Evolutionary conservation across 2,329 filamentous ascomycete species (phyloP).

Genomic region (Stachybotrys chlorohalonatus): DNA sequence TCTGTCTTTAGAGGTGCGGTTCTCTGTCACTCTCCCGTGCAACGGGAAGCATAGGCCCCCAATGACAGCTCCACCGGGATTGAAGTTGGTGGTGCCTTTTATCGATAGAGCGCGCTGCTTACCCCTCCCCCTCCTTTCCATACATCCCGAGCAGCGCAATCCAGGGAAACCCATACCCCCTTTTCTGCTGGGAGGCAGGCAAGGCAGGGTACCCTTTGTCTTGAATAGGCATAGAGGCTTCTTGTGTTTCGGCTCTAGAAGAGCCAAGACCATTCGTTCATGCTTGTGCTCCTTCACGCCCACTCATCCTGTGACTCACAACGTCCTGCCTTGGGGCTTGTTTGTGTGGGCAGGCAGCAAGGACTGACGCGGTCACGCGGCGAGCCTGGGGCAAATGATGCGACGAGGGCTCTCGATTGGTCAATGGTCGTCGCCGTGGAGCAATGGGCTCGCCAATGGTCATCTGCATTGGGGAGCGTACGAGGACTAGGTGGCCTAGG

Average conservation of each 20-base stretch:
- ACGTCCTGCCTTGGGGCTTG: not conserved
- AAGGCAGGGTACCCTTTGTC: not conserved
- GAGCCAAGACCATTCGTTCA: not conserved
- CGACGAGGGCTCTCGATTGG: not conserved
- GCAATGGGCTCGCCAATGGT: not conserved
- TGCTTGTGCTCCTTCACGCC: not conserved
- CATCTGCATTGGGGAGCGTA: not conserved
- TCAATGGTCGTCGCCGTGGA: conserved; percentile 1
- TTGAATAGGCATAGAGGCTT: not conserved
- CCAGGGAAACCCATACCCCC: not conserved
- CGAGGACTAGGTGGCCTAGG: not conserved
- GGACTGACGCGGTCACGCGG: conserved; percentile 1
- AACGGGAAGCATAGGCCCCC: not conserved
- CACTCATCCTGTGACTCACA: conserved; percentile 17
- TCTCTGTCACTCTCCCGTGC: not conserved
- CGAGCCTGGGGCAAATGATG: not conserved
- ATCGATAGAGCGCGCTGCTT: not conserved
- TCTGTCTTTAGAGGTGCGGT: not conserved
- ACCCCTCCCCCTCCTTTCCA: not conserved
- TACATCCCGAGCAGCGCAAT: not conserved
- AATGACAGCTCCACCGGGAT: not conserved
- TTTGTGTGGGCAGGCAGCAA: not conserved
- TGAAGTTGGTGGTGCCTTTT: not conserved
- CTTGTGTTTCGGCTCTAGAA: not conserved
- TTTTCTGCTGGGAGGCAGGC: too few relatives aligned